A percentile compares a stretch with the other conserved stretches of the same genome.
These are phyloP conservation scores for Thyridium curvatum DNA, from an alignment of 2,329 filamentous ascomycete species.

Conservation along the genomic window DNA sequence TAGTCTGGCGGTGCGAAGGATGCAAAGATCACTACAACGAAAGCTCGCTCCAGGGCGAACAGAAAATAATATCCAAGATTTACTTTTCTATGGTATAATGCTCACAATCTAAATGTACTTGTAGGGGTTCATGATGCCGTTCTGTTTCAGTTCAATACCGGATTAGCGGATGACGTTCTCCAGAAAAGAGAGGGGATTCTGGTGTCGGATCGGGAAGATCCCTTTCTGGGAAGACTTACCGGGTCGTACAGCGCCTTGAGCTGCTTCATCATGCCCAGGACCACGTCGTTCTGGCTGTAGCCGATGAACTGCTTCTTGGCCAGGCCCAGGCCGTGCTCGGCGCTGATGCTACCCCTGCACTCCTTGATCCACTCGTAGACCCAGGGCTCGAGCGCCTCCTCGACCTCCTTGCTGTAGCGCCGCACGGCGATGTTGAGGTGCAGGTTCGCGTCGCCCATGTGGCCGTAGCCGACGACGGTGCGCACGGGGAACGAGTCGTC, in stretches of 20 bases:
- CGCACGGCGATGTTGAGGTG: slow-evolving; percentile 86
- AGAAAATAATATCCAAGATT: too few species aligned
- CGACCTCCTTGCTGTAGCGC: slow-evolving; percentile 79
- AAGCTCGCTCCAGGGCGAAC: too few species aligned
- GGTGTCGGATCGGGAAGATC: too few species aligned
- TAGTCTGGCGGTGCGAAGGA: background rate
- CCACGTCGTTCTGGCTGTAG: slow-evolving; percentile 83
- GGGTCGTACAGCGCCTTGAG: slow-evolving; percentile 93
- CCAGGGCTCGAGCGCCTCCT: slow-evolving; percentile 84
- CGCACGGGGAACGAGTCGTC: slow-evolving; percentile 72
- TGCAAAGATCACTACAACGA: too few species aligned
- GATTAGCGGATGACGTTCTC: slow-evolving; percentile 3
- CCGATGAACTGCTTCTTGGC: slow-evolving; percentile 95
- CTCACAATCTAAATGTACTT: slow-evolving; percentile 70
- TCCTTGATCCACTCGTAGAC: slow-evolving; percentile 96
- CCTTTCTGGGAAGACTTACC: slow-evolving; percentile 46
- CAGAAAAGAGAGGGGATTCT: slow-evolving; percentile 1
- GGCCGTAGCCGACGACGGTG: slow-evolving; percentile 90
- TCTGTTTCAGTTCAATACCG: slow-evolving; percentile 44
- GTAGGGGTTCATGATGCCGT: slow-evolving; percentile 98
- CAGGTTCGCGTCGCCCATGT: slow-evolving; percentile 96
- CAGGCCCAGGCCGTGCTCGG: slow-evolving; percentile 88
- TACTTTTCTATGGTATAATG: too few species aligned
- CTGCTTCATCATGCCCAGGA: slow-evolving; percentile 88
- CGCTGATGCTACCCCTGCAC: slow-evolving; percentile 87